phyloP scores from a whole-genome alignment of 805 yeast genomes.

The Lachancea fermentati region DNA sequence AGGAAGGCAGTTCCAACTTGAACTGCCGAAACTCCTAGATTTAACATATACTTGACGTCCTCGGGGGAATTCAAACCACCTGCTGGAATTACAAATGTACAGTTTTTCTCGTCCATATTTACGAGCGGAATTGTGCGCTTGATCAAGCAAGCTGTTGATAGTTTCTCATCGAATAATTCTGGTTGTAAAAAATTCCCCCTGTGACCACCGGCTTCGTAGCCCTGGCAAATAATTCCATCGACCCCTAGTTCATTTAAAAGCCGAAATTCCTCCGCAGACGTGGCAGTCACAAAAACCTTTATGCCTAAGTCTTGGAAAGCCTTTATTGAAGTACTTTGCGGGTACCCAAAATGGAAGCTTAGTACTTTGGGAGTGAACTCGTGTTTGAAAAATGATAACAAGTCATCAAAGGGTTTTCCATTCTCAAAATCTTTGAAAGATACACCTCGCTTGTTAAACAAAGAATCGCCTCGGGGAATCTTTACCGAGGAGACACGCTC shows the following conservation, averaged over 20 bases:
- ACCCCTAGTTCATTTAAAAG: constrained; percentile 30
- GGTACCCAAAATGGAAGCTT: constrained; percentile 52
- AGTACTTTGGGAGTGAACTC: constrained; percentile 38
- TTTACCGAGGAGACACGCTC: constrained; percentile 3
- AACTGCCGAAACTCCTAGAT: constrained; percentile 45
- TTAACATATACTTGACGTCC: constrained; percentile 30
- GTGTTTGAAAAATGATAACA: constrained; percentile 9
- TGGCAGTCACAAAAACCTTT: constrained; percentile 43
- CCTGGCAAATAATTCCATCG: constrained; percentile 51
- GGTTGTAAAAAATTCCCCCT: constrained; percentile 42
- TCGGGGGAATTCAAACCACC: constrained; percentile 45
- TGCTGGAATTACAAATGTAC: constrained; percentile 39
- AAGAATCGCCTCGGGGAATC: constrained; percentile 1
- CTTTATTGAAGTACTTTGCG: constrained; percentile 30
- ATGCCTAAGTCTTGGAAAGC: constrained; percentile 35
- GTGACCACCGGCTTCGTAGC: constrained; percentile 64
- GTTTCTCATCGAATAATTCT: constrained; percentile 29
- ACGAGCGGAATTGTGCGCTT: constrained; percentile 1
- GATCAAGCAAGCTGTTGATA: constrained; percentile 33
- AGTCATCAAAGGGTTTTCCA: constrained; percentile 11
- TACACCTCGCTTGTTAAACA: constrained; percentile 12
- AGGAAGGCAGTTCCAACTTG: constrained; percentile 53
- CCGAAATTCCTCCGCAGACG: constrained; percentile 40
- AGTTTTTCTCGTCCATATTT: not conserved
- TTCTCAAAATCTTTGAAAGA: constrained; percentile 18